Conservation (phyloP, 768 basidiomycete genomes). For the Russula ochroleuca region DNA sequence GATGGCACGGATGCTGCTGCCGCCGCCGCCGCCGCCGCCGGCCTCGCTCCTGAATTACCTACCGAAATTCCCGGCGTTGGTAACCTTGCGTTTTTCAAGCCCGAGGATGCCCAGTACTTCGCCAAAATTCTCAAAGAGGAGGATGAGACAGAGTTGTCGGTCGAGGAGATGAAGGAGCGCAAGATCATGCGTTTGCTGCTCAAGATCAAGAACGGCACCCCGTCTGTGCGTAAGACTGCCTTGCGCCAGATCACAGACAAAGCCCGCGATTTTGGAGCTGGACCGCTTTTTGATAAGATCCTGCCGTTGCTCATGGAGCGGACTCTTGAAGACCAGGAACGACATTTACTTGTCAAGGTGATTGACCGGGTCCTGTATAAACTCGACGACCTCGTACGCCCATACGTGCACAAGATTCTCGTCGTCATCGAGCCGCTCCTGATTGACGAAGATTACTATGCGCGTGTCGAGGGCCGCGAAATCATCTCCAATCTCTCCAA, state of each 20-base stretch:
- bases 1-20: conserved; percentile 90
- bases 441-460: conserved; percentile 97
- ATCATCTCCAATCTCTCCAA: conserved; percentile 99
- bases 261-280: conserved; percentile 96
- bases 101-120: conserved; percentile 97
- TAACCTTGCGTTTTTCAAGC: conserved; percentile 95
- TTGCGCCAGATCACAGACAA: conserved; percentile 98
- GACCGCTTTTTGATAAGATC: conserved; percentile 98
- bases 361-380: conserved; percentile 99
- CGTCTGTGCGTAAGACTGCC: conserved; percentile 96
- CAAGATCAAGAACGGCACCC: conserved; percentile 99
- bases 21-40: conserved; percentile 82
- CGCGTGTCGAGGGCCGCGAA: conserved; percentile 96
- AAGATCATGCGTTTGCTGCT: conserved; percentile 98
- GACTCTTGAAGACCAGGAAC: conserved; percentile 96
- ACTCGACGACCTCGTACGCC: conserved; percentile 96
- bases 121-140: conserved; percentile 94
- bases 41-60: conserved; percentile 87
- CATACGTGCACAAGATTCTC: conserved; percentile 98
- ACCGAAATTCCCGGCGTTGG: conserved; percentile 99
- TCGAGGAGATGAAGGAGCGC: conserved; percentile 99
- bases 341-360: conserved; percentile 96
- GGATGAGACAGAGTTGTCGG: conserved; percentile 85
- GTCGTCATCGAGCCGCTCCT: conserved; percentile 99
- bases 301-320: conserved; percentile 97